A percentile compares a stretch with the other conserved stretches of the same genome.
Evolutionary conservation across 2,329 filamentous ascomycete species (phyloP).

Genomic region (Elsinoe perseae): DNA sequence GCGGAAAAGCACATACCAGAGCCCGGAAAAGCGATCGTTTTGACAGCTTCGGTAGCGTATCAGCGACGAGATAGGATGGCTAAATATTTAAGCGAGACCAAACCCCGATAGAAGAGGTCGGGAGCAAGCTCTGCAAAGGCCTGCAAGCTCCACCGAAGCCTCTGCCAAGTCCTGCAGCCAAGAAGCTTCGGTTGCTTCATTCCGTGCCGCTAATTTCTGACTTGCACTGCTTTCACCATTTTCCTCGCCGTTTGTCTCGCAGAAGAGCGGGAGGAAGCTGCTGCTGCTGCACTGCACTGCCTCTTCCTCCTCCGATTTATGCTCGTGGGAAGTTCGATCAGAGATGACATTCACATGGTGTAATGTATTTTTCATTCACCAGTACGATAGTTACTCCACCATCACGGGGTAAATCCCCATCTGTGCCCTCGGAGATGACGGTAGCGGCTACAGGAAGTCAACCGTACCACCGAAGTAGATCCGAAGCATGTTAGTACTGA

Average conservation of each 20-base stretch:
- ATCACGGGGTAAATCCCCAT: not conserved
- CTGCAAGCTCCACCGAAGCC: slow-evolving; percentile 2
- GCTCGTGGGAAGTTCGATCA: not conserved
- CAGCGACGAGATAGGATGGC: not conserved
- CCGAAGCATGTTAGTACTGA: not conserved
- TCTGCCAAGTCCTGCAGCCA: slow-evolving; percentile 4
- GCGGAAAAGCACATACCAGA: not conserved
- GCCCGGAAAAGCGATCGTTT: not conserved
- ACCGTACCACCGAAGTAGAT: not conserved
- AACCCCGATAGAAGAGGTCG: not conserved
- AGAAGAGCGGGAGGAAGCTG: not conserved
- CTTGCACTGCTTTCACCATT: not conserved
- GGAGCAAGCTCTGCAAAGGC: not conserved
- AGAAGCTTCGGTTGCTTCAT: slow-evolving; percentile 1
- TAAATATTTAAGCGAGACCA: not conserved
- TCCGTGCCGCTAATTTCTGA: not conserved
- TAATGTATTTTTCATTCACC: not conserved
- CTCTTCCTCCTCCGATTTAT: not conserved
- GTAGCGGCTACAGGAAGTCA: not conserved
- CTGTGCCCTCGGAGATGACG: not conserved
- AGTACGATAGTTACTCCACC: not conserved
- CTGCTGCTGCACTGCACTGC: not conserved
- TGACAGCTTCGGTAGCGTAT: not conserved
- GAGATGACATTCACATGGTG: not conserved
- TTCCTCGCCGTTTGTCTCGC: not conserved